Evolutionary conservation across 2,329 filamentous ascomycete species (phyloP).

Genomic region (Diaporthe eres): DNA sequence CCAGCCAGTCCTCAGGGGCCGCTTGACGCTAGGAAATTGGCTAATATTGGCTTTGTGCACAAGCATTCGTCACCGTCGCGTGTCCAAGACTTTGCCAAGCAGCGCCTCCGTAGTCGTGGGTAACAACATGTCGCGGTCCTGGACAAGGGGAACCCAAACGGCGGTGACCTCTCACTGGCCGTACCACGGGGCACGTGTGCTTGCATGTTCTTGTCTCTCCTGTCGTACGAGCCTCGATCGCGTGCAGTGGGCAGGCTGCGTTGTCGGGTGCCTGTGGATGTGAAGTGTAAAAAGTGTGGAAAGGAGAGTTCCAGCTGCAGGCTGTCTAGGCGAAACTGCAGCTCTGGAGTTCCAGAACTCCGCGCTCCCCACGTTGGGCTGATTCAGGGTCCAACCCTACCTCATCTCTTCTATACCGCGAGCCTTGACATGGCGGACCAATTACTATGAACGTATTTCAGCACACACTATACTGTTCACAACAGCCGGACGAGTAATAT

Average conservation of each 20-base stretch:
- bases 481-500: background rate
- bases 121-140: conserved; percentile 6
- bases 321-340: background rate
- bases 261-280: background rate
- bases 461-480: background rate
- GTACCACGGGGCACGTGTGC: background rate
- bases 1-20: conserved; percentile 28
- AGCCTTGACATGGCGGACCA: background rate
- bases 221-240: conserved; percentile 10
- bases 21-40: conserved; percentile 23
- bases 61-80: conserved; percentile 28
- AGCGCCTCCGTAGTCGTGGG: conserved; percentile 21
- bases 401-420: no score
- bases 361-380: background rate
- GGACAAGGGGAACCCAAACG: background rate
- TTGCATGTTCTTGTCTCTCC: conserved; percentile 19
- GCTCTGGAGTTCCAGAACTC: background rate
- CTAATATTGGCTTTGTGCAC: conserved; percentile 26
- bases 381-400: conserved; percentile 16
- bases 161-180: conserved; percentile 14
- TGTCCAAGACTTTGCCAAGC: conserved; percentile 36
- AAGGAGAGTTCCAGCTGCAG: background rate
- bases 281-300: conserved; percentile 38
- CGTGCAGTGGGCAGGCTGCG: background rate
- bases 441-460: background rate